These are phyloP conservation scores for Microsporum ferrugineum DNA, from an alignment of 2,329 filamentous ascomycete species.

Conservation along the genomic window DNA sequence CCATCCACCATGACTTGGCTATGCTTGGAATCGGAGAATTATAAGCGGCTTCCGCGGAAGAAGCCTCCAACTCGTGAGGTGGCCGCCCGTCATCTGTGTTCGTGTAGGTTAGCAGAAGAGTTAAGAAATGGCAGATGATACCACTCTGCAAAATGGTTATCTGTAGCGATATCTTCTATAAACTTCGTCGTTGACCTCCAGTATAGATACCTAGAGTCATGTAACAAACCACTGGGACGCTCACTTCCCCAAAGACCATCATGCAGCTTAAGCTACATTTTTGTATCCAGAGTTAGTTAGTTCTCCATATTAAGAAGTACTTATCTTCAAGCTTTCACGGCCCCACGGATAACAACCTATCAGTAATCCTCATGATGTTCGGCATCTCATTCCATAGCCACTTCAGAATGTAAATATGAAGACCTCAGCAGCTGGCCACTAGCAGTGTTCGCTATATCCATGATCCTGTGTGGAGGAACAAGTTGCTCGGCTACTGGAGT, in stretches of 20 bases:
- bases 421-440: not conserved
- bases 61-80: not conserved
- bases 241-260: not conserved
- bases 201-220: too few species aligned
- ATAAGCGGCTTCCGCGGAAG: not conserved
- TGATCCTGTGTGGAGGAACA: not conserved
- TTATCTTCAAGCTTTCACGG: not conserved
- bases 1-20: not conserved
- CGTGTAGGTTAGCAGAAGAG: not conserved
- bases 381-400: not conserved
- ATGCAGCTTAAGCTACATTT: not conserved
- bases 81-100: not conserved
- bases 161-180: not conserved
- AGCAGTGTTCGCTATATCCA: not conserved
- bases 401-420: not conserved
- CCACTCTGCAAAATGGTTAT: not conserved
- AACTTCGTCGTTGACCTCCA: too few species aligned
- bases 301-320: not conserved
- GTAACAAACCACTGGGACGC: not conserved
- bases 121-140: not conserved
- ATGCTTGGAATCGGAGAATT: not conserved
- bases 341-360: not conserved
- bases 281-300: too few species aligned
- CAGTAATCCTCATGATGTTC: not conserved
- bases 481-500: not conserved